These are phyloP conservation scores for Penicillium janthinellum DNA, from an alignment of 2,329 filamentous ascomycete genomes.

Conservation along the genomic window DNA sequence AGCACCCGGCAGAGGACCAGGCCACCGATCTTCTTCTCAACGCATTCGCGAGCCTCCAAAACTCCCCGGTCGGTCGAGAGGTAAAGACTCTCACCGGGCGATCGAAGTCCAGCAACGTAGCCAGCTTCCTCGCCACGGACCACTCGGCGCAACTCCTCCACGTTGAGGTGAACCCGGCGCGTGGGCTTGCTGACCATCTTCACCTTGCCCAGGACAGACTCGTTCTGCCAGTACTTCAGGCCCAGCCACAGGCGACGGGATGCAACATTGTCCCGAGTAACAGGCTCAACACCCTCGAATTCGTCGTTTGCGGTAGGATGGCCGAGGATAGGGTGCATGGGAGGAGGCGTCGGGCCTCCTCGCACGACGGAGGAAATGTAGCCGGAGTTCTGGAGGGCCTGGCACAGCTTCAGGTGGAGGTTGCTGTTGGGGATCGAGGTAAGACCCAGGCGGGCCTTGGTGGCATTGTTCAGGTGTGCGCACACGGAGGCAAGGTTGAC, in stretches of 20 bases:
- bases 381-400: conserved; percentile 79
- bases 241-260: conserved; percentile 80
- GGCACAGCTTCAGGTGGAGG: conserved; percentile 72
- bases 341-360: conserved; percentile 63
- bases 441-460: conserved; percentile 76
- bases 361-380: conserved; percentile 81
- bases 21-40: conserved; percentile 79
- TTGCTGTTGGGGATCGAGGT: conserved; percentile 82
- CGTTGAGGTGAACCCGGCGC: conserved; percentile 67
- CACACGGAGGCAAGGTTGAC: conserved; percentile 76
- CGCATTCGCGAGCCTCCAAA: conserved; percentile 78
- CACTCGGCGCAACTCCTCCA: conserved; percentile 64
- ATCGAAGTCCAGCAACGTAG: conserved; percentile 70
- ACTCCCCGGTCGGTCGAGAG: conserved; percentile 76
- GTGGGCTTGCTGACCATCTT: conserved; percentile 72
- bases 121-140: conserved; percentile 67
- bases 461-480: conserved; percentile 89
- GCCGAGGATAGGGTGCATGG: conserved; percentile 55
- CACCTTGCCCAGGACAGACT: conserved; percentile 73
- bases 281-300: conserved; percentile 47
- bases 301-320: conserved; percentile 46
- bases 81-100: conserved; percentile 80
- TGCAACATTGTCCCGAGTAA: conserved; percentile 72
- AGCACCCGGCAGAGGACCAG: conserved; percentile 72
- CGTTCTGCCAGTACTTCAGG: conserved; percentile 84